These are phyloP conservation scores for Suillus ampliporus DNA, from an alignment of 768 basidiomycete species.

Conservation along the genomic window DNA sequence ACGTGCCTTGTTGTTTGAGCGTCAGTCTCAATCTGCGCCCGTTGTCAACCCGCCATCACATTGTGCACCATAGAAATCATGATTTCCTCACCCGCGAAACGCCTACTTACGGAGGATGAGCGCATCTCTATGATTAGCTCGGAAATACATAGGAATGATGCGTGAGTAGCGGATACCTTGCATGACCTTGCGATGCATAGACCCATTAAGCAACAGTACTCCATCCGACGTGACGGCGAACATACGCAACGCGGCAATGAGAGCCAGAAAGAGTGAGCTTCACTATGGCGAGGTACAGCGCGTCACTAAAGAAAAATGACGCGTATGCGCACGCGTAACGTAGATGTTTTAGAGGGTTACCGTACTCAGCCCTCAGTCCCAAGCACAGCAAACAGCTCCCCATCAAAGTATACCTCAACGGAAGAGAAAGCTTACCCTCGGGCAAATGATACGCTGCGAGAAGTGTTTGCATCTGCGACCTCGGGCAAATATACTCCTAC, in stretches of 20 bases:
- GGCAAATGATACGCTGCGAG: slow-evolving; percentile 59
- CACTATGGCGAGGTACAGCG: slow-evolving; percentile 13
- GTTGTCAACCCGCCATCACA: neutral
- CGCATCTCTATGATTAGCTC: slow-evolving; percentile 31
- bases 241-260: slow-evolving; percentile 61
- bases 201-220: slow-evolving; percentile 36
- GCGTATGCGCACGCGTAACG: slow-evolving; percentile 29
- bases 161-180: slow-evolving; percentile 28
- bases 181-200: slow-evolving; percentile 18
- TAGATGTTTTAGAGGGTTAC: slow-evolving; percentile 71
- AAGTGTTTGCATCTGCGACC: slow-evolving; percentile 45
- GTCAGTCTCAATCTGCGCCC: neutral
- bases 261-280: slow-evolving; percentile 64
- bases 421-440: slow-evolving; percentile 51
- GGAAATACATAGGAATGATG: slow-evolving; percentile 26
- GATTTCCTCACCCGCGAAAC: slow-evolving; percentile 38
- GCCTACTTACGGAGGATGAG: slow-evolving; percentile 40
- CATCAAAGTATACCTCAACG: slow-evolving; percentile 35
- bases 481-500: slow-evolving; percentile 39
- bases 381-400: slow-evolving; percentile 22
- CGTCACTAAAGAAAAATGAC: slow-evolving; percentile 35
- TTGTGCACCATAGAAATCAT: slow-evolving; percentile 9
- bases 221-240: slow-evolving; percentile 56
- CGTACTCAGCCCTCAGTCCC: slow-evolving; percentile 44
- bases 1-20: slow-evolving; percentile 5